phyloP scores from a whole-genome alignment of 331 rosid species.

The Quercus phellos region DNA sequence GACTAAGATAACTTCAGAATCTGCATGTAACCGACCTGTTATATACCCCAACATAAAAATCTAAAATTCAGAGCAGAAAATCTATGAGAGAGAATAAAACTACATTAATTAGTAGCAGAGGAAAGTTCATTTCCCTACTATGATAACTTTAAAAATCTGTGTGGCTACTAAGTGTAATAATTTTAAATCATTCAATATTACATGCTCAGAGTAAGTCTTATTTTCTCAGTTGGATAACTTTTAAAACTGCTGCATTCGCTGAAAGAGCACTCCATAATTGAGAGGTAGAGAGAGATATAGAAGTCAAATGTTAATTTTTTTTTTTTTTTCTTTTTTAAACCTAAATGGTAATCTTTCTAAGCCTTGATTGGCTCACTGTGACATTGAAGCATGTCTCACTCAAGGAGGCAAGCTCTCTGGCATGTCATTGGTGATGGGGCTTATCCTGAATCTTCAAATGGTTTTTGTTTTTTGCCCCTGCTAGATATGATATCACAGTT shows the following conservation, averaged over 20 bases:
- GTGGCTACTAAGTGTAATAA: neutral
- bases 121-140: conserved; percentile 20
- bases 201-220: neutral
- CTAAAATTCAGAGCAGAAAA: conserved; percentile 21
- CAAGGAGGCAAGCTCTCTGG: conserved; percentile 59
- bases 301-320: neutral
- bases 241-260: neutral
- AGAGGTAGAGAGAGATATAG: neutral
- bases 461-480: neutral
- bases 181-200: conserved; percentile 6
- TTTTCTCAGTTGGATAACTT: neutral
- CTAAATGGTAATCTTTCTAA: neutral
- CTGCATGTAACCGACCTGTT: conserved; percentile 6
- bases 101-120: neutral
- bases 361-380: neutral
- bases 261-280: neutral
- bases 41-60: conserved; percentile 10
- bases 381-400: conserved; percentile 49
- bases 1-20: conserved; percentile 12
- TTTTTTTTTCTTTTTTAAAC: neutral
- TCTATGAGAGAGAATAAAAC: conserved; percentile 17
- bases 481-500: neutral
- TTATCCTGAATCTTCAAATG: conserved; percentile 31
- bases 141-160: conserved; percentile 13
- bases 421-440: conserved; percentile 39